These are phyloP conservation scores for Globisporangium splendens DNA, from an alignment of 352 stramenopile species.

Conservation along the genomic window DNA sequence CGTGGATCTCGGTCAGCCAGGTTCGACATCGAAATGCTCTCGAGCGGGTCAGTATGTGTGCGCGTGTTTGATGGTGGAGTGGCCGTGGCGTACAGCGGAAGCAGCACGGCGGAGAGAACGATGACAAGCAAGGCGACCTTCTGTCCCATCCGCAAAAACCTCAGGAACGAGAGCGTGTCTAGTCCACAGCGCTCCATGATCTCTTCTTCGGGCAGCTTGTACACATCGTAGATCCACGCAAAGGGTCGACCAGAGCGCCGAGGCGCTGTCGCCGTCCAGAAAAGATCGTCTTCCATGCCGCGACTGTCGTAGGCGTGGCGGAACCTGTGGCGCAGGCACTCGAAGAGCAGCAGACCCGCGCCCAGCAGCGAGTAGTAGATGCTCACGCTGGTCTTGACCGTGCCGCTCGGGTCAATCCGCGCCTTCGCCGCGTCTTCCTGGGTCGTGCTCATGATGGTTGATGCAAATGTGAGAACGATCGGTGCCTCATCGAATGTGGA, in stretches of 20 bases:
- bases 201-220: slow-evolving; percentile 52
- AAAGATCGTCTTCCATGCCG: slow-evolving; percentile 23
- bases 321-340: slow-evolving; percentile 51
- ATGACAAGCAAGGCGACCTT: slow-evolving; percentile 66
- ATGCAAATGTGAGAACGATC: too few relatives aligned
- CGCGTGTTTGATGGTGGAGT: slow-evolving; percentile 14
- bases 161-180: slow-evolving; percentile 72
- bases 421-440: slow-evolving; percentile 44
- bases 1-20: slow-evolving; percentile 39
- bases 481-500: background rate
- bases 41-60: slow-evolving; percentile 41
- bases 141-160: slow-evolving; percentile 61
- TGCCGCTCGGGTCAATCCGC: slow-evolving; percentile 63
- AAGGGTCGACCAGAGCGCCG: slow-evolving; percentile 22
- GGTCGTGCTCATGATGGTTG: slow-evolving; percentile 27
- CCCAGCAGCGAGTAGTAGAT: slow-evolving; percentile 64
- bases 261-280: slow-evolving; percentile 19
- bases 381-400: slow-evolving; percentile 56
- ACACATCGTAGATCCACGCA: slow-evolving; percentile 45
- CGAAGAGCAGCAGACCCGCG: slow-evolving; percentile 53
- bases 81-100: slow-evolving; percentile 70
- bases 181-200: slow-evolving; percentile 68
- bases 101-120: slow-evolving; percentile 49
- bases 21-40: slow-evolving; percentile 77
- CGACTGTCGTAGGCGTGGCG: slow-evolving; percentile 54